These are phyloP conservation scores for Sphaerobolus stellatus DNA, from an alignment of 1,284 basidiomycete genomes.

Conservation along the genomic window DNA sequence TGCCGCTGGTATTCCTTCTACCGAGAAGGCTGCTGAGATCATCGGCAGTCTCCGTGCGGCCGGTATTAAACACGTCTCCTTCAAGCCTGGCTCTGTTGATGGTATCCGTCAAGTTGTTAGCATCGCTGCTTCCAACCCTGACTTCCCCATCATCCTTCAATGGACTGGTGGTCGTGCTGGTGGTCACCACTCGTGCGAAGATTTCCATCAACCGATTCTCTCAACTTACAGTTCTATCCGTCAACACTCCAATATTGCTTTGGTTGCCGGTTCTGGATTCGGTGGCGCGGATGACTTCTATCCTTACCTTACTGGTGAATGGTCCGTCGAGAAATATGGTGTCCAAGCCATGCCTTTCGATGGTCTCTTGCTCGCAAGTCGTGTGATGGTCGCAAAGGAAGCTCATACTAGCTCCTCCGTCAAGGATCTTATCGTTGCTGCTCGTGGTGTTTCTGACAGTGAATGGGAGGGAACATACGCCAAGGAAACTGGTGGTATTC, in stretches of 20 bases:
- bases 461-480: constrained; percentile 95
- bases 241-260: constrained; percentile 83
- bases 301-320: constrained; percentile 96
- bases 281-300: constrained; percentile 94
- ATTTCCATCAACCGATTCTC: constrained; percentile 96
- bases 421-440: constrained; percentile 95
- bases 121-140: constrained; percentile 92
- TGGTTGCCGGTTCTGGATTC: constrained; percentile 96
- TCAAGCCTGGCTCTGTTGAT: constrained; percentile 97
- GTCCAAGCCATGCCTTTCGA: constrained; percentile 99
- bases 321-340: constrained; percentile 81
- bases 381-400: constrained; percentile 98
- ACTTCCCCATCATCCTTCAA: constrained; percentile 97
- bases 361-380: constrained; percentile 92
- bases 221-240: constrained; percentile 90
- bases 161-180: constrained; percentile 99
- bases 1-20: constrained; percentile 91
- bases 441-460: constrained; percentile 87
- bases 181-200: constrained; percentile 97
- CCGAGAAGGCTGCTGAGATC: constrained; percentile 93
- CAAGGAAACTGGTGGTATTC: constrained; percentile 92
- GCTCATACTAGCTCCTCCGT: constrained; percentile 92
- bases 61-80: constrained; percentile 92
- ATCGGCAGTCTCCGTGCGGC: constrained; percentile 69
- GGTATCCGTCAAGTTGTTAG: constrained; percentile 96